These are phyloP conservation scores for Melampsora larici-populina DNA, from an alignment of 1,284 basidiomycete genomes.

Conservation along the genomic window DNA sequence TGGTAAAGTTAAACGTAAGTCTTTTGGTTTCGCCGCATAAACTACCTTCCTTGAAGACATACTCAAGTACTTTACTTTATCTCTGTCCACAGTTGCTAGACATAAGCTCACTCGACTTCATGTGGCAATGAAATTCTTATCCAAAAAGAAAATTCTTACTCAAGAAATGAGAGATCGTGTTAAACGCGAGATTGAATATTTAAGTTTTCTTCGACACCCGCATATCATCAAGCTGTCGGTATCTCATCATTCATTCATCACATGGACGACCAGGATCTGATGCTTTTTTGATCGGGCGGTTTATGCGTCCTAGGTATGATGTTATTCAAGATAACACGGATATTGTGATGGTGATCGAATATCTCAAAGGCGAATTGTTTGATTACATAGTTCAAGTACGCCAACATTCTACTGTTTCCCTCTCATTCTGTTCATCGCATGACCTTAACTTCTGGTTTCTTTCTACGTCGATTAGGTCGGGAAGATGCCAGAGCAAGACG, in stretches of 20 bases:
- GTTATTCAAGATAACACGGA: conserved; percentile 88
- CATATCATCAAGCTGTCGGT: conserved; percentile 92
- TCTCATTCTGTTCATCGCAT: not conserved
- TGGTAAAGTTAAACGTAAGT: conserved; percentile 42
- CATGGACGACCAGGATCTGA: not conserved
- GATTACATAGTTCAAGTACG: conserved; percentile 82
- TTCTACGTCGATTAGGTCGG: conserved; percentile 6
- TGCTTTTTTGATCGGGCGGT: not conserved
- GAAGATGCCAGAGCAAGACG: conserved; percentile 76
- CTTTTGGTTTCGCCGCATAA: not conserved
- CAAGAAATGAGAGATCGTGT: conserved; percentile 42
- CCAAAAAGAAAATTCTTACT: conserved; percentile 40
- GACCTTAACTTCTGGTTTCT: not conserved
- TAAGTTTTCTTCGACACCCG: conserved; percentile 82
- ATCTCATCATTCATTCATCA: not conserved
- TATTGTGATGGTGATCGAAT: conserved; percentile 91
- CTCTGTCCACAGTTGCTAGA: conserved; percentile 17
- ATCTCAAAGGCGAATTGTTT: conserved; percentile 72
- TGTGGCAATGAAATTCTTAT: conserved; percentile 43
- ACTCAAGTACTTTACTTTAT: not conserved
- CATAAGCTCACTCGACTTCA: conserved; percentile 36
- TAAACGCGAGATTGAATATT: conserved; percentile 70
- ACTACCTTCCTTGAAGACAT: not conserved
- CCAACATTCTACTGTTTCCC: not conserved
- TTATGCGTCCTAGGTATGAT: conserved; percentile 68